Conservation (phyloP, 2,329 filamentous ascomycete species). For the Diaporthe capsici region DNA sequence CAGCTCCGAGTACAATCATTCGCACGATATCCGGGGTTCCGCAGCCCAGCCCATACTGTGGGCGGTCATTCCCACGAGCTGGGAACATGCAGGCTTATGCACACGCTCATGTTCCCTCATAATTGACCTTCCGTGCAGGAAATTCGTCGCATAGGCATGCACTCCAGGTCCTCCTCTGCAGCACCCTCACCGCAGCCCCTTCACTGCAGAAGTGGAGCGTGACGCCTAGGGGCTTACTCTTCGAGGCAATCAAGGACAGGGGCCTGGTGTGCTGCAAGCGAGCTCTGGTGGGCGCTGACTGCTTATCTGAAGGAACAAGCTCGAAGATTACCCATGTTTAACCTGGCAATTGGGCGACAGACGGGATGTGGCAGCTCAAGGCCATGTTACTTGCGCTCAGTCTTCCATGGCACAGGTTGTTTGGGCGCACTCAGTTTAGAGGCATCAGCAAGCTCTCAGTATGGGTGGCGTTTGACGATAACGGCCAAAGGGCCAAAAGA, state of each 20-base stretch:
- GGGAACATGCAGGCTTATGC: slow-evolving; percentile 28
- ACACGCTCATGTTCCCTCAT: slow-evolving; percentile 20
- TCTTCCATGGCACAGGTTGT: neutral
- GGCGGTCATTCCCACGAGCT: slow-evolving; percentile 1
- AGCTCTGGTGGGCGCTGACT: neutral
- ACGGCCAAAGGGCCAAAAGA: neutral
- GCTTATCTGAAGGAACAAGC: slow-evolving; percentile 9
- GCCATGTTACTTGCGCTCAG: neutral
- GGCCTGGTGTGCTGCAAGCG: neutral
- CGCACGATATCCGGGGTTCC: slow-evolving; percentile 29
- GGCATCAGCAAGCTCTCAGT: neutral
- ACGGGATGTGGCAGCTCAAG: neutral
- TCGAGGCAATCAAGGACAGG: neutral
- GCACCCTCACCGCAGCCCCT: neutral
- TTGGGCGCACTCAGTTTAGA: neutral
- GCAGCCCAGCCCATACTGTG: slow-evolving; percentile 15
- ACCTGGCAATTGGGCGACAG: neutral
- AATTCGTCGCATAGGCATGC: slow-evolving; percentile 23
- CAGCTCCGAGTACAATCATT: slow-evolving; percentile 13
- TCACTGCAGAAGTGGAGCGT: slow-evolving; percentile 8
- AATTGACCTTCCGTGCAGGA: neutral
- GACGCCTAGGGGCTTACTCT: neutral
- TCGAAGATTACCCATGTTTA: neutral
- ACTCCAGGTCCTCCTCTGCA: slow-evolving; percentile 22
- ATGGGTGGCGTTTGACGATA: slow-evolving; percentile 14